Conservation (phyloP, 352 stramenopile species). For the Phytopythium chamaehyphon region DNA sequence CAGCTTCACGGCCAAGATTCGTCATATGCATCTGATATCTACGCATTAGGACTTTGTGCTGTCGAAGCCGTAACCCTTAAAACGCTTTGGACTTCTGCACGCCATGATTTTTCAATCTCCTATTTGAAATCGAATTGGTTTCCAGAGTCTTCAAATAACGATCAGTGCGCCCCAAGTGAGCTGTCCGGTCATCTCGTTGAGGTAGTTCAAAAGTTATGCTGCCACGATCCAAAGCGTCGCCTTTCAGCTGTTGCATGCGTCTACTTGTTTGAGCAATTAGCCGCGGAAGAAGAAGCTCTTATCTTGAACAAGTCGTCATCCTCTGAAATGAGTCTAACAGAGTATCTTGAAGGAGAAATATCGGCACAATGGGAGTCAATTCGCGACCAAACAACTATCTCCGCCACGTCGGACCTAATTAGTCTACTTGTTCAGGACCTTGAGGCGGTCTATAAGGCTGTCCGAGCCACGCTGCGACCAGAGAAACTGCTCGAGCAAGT, state of each 20-base stretch:
- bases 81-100: slow-evolving; percentile 17
- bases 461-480: background rate
- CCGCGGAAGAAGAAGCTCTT: background rate
- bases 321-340: background rate
- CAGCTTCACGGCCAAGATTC: slow-evolving; percentile 10
- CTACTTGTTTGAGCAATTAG: background rate
- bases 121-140: background rate
- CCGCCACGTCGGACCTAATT: background rate
- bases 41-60: slow-evolving; percentile 30
- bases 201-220: slow-evolving; percentile 35
- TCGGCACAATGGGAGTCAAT: background rate
- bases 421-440: background rate
- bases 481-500: background rate
- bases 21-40: slow-evolving; percentile 30
- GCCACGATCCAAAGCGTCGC: slow-evolving; percentile 13
- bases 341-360: background rate
- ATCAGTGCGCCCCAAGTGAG: too few relatives aligned
- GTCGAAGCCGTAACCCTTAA: slow-evolving; percentile 24
- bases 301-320: background rate
- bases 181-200: slow-evolving; percentile 1
- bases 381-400: background rate
- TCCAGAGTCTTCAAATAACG: background rate
- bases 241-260: slow-evolving; percentile 13
- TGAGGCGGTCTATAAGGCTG: background rate
- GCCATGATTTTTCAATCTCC: slow-evolving; percentile 16